Percentiles rank a stretch among this genome's conserved stretches.
Conservation (phyloP, 805 yeast genomes). For the Saccharomyces paradoxus region DNA sequence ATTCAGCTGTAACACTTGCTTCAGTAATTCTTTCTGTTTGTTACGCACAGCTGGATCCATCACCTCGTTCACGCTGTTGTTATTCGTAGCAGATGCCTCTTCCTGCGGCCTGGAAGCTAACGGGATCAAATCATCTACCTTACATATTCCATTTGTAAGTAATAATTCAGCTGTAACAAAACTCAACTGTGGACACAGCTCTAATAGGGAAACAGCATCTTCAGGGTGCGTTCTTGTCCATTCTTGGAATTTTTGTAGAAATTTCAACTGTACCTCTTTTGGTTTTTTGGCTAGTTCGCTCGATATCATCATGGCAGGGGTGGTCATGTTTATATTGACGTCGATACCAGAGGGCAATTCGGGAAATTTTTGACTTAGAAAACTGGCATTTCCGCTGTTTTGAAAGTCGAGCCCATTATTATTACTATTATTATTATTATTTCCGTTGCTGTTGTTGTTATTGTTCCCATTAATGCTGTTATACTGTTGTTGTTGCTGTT, state of each 20-base stretch:
- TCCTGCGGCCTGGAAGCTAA: constrained; percentile 26
- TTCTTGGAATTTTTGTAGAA: constrained; percentile 34
- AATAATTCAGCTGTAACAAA: constrained; percentile 76
- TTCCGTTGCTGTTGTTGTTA: neutral
- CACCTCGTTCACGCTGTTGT: constrained; percentile 12
- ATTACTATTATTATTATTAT: constrained; percentile 2
- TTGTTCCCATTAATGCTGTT: neutral
- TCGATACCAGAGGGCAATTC: constrained; percentile 50
- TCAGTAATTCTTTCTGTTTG: constrained; percentile 39
- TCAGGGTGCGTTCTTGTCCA: constrained; percentile 52
- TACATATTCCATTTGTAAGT: constrained; percentile 32
- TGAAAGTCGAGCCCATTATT: constrained; percentile 4
- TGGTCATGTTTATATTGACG: constrained; percentile 33
- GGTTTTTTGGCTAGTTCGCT: constrained; percentile 23
- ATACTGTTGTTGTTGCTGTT: constrained; percentile 4
- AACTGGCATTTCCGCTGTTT: constrained; percentile 1
- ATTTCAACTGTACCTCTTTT: constrained; percentile 20
- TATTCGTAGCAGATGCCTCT: constrained; percentile 19
- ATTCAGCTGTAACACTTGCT: constrained; percentile 44
- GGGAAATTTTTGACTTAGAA: constrained; percentile 28
- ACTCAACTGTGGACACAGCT: constrained; percentile 70
- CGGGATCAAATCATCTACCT: constrained; percentile 30
- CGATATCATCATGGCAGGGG: constrained; percentile 33
- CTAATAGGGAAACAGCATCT: constrained; percentile 50
- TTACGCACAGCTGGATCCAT: constrained; percentile 23